phyloP scores from a whole-genome alignment of 495 filamentous ascomycete genomes.

The Oidiodendron maius region DNA sequence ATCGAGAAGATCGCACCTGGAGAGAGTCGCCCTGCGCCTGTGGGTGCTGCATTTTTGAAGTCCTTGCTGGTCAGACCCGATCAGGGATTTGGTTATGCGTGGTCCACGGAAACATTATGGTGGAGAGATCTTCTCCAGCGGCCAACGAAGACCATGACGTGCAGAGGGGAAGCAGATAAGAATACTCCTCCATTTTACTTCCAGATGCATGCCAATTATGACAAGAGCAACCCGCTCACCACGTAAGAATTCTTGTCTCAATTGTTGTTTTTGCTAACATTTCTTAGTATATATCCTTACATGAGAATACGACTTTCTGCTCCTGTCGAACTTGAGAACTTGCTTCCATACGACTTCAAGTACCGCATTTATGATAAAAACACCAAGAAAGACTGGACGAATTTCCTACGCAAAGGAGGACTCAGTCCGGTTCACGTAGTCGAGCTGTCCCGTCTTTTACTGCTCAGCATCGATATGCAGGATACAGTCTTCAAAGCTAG shows the following conservation, averaged over 20 bases:
- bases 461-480: conserved; percentile 92
- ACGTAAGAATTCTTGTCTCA: conserved; percentile 27
- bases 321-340: conserved; percentile 88
- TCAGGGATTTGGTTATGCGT: conserved; percentile 92
- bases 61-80: conserved; percentile 88
- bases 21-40: conserved; percentile 82
- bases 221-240: conserved; percentile 74
- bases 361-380: conserved; percentile 98
- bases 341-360: conserved; percentile 97
- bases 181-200: conserved; percentile 86
- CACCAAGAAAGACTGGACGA: conserved; percentile 96
- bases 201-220: conserved; percentile 80
- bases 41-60: conserved; percentile 87
- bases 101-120: conserved; percentile 82
- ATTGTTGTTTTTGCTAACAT: conserved; percentile 31
- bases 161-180: conserved; percentile 74
- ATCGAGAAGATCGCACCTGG: conserved; percentile 97
- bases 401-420: conserved; percentile 92
- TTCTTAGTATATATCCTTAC: conserved; percentile 72
- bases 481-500: conserved; percentile 92
- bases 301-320: conserved; percentile 89
- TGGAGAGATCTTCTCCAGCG: conserved; percentile 87
- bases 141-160: conserved; percentile 79
- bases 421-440: conserved; percentile 96
- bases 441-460: conserved; percentile 84